Evolutionary conservation across 202 grass and related monocot species (phyloP).

Genomic region (Panicum hallii): DNA sequence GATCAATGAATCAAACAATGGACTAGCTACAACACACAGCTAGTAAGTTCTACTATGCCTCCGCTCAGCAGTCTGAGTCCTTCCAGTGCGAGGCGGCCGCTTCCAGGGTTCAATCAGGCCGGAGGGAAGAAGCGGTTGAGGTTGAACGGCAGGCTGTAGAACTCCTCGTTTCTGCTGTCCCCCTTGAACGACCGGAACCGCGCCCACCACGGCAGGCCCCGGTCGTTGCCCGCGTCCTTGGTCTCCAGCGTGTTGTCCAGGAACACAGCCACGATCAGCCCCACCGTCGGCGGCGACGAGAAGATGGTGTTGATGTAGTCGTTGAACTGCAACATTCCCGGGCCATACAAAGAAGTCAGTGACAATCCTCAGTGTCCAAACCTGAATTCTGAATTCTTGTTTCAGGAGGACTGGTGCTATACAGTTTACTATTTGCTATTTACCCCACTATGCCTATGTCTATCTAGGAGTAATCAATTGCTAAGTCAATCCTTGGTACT

Average conservation of each 20-base stretch:
- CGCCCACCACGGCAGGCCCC: constrained; percentile 87
- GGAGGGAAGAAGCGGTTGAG: constrained; percentile 96
- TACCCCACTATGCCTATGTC: too few species aligned
- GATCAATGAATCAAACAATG: constrained; percentile 61
- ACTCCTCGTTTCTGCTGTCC: constrained; percentile 90
- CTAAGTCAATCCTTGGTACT: neutral
- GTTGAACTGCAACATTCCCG: constrained; percentile 73
- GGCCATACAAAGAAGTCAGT: neutral
- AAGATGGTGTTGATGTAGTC: constrained; percentile 99
- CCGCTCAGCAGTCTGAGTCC: constrained; percentile 46
- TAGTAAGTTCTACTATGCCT: constrained; percentile 11
- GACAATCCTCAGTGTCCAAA: neutral
- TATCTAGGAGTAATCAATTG: too few species aligned
- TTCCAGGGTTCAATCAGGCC: constrained; percentile 50
- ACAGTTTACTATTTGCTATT: too few species aligned
- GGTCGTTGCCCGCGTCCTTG: constrained; percentile 64
- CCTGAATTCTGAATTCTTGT: neutral
- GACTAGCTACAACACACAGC: neutral
- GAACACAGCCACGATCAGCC: constrained; percentile 81
- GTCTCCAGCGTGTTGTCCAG: constrained; percentile 92
- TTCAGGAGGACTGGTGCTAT: too few species aligned
- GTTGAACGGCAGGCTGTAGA: constrained; percentile 94
- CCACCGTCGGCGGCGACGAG: constrained; percentile 89
- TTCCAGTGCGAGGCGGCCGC: neutral
- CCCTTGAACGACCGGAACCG: constrained; percentile 87